These are phyloP conservation scores for Silene latifolia DNA, from an alignment of 148 eudicot species.

Conservation along the genomic window DNA sequence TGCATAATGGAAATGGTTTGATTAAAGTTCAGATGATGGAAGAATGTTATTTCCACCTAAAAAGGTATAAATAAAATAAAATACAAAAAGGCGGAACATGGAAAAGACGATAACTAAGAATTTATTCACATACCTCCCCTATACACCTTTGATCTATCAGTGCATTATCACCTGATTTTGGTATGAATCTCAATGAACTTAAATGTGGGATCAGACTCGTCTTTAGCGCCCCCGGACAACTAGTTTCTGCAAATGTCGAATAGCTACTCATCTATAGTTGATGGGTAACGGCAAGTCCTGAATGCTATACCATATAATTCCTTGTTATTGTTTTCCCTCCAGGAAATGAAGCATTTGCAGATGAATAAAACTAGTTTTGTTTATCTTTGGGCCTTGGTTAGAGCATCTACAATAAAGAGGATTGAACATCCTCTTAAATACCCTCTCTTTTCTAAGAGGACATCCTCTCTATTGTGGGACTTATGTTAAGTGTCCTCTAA, in stretches of 20 bases:
- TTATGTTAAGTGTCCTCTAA: no score
- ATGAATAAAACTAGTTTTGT: no score
- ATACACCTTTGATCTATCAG: not conserved
- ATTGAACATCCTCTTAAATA: no score
- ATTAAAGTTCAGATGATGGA: not conserved
- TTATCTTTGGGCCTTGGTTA: no score
- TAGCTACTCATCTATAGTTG: no score
- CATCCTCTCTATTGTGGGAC: no score
- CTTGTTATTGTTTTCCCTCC: no score
- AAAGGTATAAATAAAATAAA: not conserved
- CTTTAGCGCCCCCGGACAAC: not conserved
- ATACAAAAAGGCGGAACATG: not conserved
- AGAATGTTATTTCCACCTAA: not conserved
- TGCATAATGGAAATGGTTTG: not conserved
- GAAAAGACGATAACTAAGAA: not conserved
- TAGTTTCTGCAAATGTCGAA: not conserved
- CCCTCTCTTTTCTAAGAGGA: no score
- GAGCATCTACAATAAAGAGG: no score
- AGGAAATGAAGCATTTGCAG: no score
- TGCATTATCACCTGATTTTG: not conserved
- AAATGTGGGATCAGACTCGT: not conserved
- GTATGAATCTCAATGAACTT: not conserved
- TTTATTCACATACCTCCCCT: constrained; percentile 8
- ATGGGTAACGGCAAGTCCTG: not conserved
- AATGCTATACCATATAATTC: not conserved